Evolutionary conservation across 371 early-diverging fungal genomes (phyloP), one percentile per base, ranked within the genome.

Genomic region (Fennellomyces sp.): DNA sequence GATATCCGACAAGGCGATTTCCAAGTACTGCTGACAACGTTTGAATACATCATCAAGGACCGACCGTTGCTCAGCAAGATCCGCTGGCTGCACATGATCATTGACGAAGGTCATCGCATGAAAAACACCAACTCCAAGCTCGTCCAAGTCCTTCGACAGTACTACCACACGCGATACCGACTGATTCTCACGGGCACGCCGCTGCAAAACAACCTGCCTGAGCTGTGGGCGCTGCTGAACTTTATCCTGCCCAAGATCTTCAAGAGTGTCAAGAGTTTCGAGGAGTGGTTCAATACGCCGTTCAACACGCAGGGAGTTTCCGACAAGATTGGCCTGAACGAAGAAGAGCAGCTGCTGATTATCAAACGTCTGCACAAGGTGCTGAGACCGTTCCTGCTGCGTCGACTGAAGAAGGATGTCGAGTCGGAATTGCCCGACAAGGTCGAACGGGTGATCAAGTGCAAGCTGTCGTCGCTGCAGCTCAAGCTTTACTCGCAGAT

Each of bases 101-200:
- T 99, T 64, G 99, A 99, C 72, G 99, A 99, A 78, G 99, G 99
- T 28, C 99, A 99, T 70, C 92, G 99, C 68, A 91, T 99, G 89
- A 99, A 99, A 81, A 99, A 99, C 69, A 77, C 89, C 49, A 83
- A 94, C 39, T 93, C 95, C 13, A 97, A 96, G 69, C 83, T 98
- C 50, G 88, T 94, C 15, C 65, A 74, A 15, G 92, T 91, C 21
- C 73, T 99, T 58, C 90, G 91, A 45, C 90, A 91, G 63, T 88
- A 85, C 71, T 95, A 99, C 70, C 78, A 81, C 26, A 87, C 92
- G 6, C 85, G 95, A 35, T 97, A 97, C 72, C 91, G 99, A 27
- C 82, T 99, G 26, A 94, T 99, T 68, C 79, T 99, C 59, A 99
- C 99, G 0, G 99, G 99, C 54, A 99, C 99, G 1, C 99, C 99